These are phyloP conservation scores for Ascochyta lentis DNA, from an alignment of 2,329 filamentous ascomycete genomes.

Conservation along the genomic window DNA sequence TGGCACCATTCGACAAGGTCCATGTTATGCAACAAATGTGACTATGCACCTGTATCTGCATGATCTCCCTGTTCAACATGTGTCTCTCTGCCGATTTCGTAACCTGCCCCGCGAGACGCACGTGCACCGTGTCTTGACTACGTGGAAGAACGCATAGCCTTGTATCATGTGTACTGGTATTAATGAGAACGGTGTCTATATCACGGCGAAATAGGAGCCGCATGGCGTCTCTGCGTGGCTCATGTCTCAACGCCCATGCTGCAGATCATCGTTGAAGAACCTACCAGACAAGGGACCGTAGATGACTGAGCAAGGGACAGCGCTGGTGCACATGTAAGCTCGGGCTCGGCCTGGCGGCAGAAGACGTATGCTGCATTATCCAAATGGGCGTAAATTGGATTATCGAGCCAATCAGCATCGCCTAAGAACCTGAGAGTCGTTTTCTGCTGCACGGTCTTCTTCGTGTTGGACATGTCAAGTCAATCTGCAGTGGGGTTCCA, in stretches of 20 bases:
- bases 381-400: conserved; percentile 28
- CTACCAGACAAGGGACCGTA: conserved; percentile 21
- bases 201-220: conserved; percentile 31
- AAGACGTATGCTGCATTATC: conserved; percentile 31
- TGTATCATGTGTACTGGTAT: conserved; percentile 4
- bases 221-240: conserved; percentile 40
- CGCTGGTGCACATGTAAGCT: conserved; percentile 16
- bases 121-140: conserved; percentile 7
- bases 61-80: conserved; percentile 21
- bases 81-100: conserved; percentile 17
- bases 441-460: neutral
- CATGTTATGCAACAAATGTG: conserved; percentile 24
- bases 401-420: conserved; percentile 18
- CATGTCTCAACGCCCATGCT: conserved; percentile 32
- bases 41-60: conserved; percentile 27
- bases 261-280: conserved; percentile 32
- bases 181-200: conserved; percentile 6
- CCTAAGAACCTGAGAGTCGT: neutral
- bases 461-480: neutral
- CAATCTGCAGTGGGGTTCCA: neutral
- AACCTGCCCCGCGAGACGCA: conserved; percentile 8
- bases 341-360: conserved; percentile 30
- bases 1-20: conserved; percentile 23
- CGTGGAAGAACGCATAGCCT: conserved; percentile 2
- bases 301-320: conserved; percentile 15